Conservation (phyloP, 2,329 filamentous ascomycete species). For the Ceratocystis destructans region DNA sequence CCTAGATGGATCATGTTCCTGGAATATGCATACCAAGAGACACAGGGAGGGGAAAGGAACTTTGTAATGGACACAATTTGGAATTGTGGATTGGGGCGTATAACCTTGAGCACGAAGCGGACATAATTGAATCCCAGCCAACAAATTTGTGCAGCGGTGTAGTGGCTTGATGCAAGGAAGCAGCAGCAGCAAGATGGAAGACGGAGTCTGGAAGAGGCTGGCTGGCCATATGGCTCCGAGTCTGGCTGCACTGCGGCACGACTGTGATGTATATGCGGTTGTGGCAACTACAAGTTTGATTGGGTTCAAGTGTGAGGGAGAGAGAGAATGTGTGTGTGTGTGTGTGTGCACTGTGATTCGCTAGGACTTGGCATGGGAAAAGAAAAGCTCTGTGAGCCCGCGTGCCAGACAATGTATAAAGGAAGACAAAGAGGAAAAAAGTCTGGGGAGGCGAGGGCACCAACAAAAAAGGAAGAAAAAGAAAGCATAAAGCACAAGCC, state of each 20-base stretch:
- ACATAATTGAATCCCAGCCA: no score
- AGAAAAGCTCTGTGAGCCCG: constrained; percentile 6
- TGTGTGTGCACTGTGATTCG: not conserved
- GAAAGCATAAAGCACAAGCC: constrained; percentile 9
- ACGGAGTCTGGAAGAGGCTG: no score
- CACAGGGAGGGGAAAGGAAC: not conserved
- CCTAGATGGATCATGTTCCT: constrained; percentile 5
- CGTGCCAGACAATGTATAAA: not conserved
- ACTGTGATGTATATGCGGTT: no score
- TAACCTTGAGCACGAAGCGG: no score
- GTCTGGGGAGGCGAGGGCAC: not conserved
- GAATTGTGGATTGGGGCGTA: not conserved
- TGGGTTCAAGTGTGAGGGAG: no score
- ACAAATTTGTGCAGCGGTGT: no score
- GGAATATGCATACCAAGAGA: not conserved
- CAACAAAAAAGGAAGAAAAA: not conserved
- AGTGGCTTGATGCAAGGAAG: no score
- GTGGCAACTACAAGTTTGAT: no score
- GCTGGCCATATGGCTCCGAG: no score
- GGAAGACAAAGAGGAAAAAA: constrained; percentile 2
- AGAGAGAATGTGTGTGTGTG: not conserved
- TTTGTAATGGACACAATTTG: not conserved
- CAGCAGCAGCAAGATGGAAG: no score
- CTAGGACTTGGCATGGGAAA: constrained; percentile 3
- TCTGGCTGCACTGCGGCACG: no score